phyloP scores from a whole-genome alignment of 306 rosid species.

The Trifolium repens region DNA sequence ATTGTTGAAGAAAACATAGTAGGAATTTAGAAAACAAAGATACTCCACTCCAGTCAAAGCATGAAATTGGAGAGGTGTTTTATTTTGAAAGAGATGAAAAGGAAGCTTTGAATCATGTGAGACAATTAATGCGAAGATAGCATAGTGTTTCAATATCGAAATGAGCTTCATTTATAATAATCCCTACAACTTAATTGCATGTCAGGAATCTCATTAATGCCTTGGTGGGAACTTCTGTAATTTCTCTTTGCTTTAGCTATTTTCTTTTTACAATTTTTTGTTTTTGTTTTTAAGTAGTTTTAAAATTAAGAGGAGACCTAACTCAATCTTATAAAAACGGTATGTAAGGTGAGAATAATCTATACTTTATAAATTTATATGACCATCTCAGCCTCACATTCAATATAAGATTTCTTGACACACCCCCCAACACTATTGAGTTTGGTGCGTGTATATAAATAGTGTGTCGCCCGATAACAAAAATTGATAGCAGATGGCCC shows the following conservation, averaged over 20 bases:
- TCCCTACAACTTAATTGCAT: conserved; percentile 54
- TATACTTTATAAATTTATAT: too few relatives aligned
- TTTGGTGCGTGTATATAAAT: too few relatives aligned
- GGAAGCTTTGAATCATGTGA: conserved; percentile 68
- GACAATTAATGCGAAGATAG: conserved; percentile 61
- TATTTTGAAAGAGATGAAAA: conserved; percentile 59
- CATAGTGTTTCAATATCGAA: conserved; percentile 52
- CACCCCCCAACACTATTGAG: too few relatives aligned
- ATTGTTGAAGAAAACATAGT: background rate
- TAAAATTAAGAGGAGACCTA: too few relatives aligned
- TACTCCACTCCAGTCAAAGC: conserved; percentile 37
- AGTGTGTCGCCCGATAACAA: too few relatives aligned
- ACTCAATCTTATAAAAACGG: too few relatives aligned
- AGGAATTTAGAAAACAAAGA: background rate
- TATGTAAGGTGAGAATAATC: too few relatives aligned
- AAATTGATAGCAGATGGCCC: too few relatives aligned
- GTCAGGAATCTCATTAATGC: conserved; percentile 76
- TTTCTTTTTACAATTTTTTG: too few relatives aligned
- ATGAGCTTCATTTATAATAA: conserved; percentile 62
- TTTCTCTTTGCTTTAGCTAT: conserved; percentile 1
- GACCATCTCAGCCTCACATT: too few relatives aligned
- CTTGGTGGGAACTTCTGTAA: conserved; percentile 32
- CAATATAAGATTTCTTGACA: too few relatives aligned
- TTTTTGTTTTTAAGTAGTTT: too few relatives aligned
- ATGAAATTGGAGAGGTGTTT: conserved; percentile 51